A percentile compares a stretch with the other conserved stretches of the same genome.
These are phyloP conservation scores for Linum tenue DNA, from an alignment of 345 rosid genomes.

Conservation along the genomic window DNA sequence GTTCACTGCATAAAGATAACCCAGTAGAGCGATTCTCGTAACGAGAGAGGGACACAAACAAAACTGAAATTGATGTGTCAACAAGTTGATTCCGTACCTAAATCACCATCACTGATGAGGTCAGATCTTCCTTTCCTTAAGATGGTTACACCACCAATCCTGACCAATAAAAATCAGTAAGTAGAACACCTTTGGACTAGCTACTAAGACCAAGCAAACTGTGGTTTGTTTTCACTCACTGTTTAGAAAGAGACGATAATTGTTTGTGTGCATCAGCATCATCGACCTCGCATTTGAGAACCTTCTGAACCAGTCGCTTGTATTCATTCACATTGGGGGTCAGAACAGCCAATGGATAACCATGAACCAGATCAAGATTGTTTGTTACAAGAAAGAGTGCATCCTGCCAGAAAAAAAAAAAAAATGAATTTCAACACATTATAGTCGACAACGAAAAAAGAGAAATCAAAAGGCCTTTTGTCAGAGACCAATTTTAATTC, in stretches of 20 bases:
- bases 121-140: slow-evolving; percentile 78
- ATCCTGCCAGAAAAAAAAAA: slow-evolving; percentile 36
- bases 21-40: not conserved
- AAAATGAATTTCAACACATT: slow-evolving; percentile 11
- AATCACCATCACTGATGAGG: slow-evolving; percentile 66
- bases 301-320: slow-evolving; percentile 77
- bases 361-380: slow-evolving; percentile 54
- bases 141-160: slow-evolving; percentile 88
- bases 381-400: slow-evolving; percentile 82
- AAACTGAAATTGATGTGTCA: not conserved
- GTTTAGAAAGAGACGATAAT: slow-evolving; percentile 55
- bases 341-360: slow-evolving; percentile 68
- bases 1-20: slow-evolving; percentile 43
- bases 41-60: not conserved
- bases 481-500: slow-evolving; percentile 8
- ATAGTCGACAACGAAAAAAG: not conserved
- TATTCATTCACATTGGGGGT: slow-evolving; percentile 91
- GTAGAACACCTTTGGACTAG: not conserved
- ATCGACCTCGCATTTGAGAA: slow-evolving; percentile 53
- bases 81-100: slow-evolving; percentile 32
- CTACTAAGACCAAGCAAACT: too few species aligned
- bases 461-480: not conserved
- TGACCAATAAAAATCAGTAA: slow-evolving; percentile 12
- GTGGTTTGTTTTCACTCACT: slow-evolving; percentile 24
- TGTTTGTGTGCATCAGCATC: slow-evolving; percentile 50